Conservation (phyloP, 495 filamentous ascomycete genomes). For the Penicillium psychrofluorescens region DNA sequence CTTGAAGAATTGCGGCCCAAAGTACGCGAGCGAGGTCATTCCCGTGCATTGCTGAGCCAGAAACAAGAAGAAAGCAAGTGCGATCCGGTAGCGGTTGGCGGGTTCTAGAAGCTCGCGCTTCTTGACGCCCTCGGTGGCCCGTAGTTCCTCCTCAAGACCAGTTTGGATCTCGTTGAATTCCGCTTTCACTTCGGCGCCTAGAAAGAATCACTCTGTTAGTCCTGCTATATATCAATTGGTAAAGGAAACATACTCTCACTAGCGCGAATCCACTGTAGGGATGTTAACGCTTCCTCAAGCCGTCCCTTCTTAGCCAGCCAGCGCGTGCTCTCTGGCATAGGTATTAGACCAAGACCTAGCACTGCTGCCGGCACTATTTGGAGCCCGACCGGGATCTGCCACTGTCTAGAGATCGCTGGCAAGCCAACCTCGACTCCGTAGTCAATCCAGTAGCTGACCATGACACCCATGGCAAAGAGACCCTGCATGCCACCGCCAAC, state of each 20-base stretch:
- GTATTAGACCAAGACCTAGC: constrained; percentile 37
- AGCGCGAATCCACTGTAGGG: constrained; percentile 42
- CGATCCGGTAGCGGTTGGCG: constrained; percentile 34
- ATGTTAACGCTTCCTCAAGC: constrained; percentile 41
- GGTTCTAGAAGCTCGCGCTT: constrained; percentile 38
- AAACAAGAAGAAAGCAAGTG: constrained; percentile 32
- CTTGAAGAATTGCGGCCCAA: constrained; percentile 43
- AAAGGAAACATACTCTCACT: constrained; percentile 18
- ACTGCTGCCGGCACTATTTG: constrained; percentile 42
- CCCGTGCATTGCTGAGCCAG: constrained; percentile 33
- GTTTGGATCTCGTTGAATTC: constrained; percentile 39
- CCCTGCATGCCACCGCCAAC: constrained; percentile 40
- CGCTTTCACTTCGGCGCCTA: constrained; percentile 25
- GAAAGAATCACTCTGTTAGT: background rate
- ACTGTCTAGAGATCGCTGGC: constrained; percentile 31
- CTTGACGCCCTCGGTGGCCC: constrained; percentile 34
- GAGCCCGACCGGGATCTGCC: constrained; percentile 48
- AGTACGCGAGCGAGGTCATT: constrained; percentile 38
- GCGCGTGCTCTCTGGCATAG: constrained; percentile 40
- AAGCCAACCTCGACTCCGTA: constrained; percentile 37
- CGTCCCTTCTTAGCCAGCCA: constrained; percentile 45
- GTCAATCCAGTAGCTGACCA: constrained; percentile 46
- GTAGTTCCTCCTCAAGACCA: constrained; percentile 34
- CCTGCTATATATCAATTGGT: background rate
- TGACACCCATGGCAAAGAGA: constrained; percentile 42